A percentile compares a stretch with the other conserved stretches of the same genome.
Conservation (phyloP, 2,329 filamentous ascomycete species). For the Tetracladium maxilliforme region DNA sequence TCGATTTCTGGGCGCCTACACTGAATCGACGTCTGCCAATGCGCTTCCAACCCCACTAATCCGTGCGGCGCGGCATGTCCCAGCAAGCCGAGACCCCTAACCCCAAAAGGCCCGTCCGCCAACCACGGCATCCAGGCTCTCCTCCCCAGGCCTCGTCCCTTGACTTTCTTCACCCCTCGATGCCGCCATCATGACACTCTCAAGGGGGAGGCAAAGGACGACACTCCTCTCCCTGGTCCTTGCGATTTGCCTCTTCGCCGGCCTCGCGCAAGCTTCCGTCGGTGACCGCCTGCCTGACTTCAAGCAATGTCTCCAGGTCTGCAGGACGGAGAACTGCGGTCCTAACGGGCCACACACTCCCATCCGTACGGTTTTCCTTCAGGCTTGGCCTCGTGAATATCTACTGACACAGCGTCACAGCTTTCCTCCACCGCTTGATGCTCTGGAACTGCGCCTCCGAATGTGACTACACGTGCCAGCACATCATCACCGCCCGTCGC, state of each 20-base stretch:
- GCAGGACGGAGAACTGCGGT: constrained; percentile 66
- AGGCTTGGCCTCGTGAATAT: constrained; percentile 5
- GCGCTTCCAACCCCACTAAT: no score
- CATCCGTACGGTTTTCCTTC: constrained; percentile 45
- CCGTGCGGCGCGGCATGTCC: no score
- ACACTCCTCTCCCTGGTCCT: no score
- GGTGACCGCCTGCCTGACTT: constrained; percentile 86
- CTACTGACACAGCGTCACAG: constrained; percentile 27
- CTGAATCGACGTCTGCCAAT: no score
- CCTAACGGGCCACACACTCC: constrained; percentile 43
- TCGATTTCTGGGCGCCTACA: no score
- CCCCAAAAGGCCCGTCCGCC: no score
- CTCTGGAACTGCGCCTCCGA: constrained; percentile 86
- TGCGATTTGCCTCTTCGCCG: constrained; percentile 16
- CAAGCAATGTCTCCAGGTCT: constrained; percentile 74
- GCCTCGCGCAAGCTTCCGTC: constrained; percentile 49
- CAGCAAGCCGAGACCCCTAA: no score
- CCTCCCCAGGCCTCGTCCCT: no score
- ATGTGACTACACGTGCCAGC: constrained; percentile 97
- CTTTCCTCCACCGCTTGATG: constrained; percentile 71
- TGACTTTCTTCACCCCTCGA: no score
- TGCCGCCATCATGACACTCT: no score
- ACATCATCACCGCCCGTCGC: constrained; percentile 68
- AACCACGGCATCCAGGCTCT: no score
- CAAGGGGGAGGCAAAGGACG: no score